phyloP scores from a whole-genome alignment of 129 eudicot genomes.

The Ambrosia artemisiifolia region DNA sequence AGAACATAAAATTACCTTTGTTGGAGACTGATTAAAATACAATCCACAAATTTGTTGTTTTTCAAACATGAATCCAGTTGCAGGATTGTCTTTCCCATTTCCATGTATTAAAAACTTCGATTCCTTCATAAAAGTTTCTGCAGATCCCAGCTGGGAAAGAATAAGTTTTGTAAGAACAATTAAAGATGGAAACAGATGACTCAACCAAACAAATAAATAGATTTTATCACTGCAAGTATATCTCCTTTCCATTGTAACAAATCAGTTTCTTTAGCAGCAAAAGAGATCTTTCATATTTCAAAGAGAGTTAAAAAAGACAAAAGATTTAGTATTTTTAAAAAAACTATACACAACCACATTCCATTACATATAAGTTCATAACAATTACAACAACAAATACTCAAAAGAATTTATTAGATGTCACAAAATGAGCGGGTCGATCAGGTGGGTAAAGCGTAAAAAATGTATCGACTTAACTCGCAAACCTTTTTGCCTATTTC shows the following conservation, averaged over 20 bases:
- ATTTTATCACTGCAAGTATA: conserved; percentile 61
- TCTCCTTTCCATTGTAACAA: conserved; percentile 93
- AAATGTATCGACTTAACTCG: not conserved
- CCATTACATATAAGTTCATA: not conserved
- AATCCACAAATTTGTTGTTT: conserved; percentile 85
- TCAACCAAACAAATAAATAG: not conserved
- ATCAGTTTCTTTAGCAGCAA: conserved; percentile 80
- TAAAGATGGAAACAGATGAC: not conserved
- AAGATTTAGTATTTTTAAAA: conserved; percentile 6
- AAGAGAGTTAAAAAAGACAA: conserved; percentile 4
- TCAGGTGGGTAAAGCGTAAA: not conserved
- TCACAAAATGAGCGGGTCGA: not conserved
- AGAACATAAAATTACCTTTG: conserved; percentile 66
- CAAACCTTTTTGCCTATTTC: not conserved
- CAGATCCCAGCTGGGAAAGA: conserved; percentile 82
- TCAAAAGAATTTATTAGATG: not conserved
- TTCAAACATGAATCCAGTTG: conserved; percentile 96
- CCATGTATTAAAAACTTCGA: conserved; percentile 78
- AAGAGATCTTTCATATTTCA: conserved; percentile 48
- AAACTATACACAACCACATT: not conserved
- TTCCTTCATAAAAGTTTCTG: conserved; percentile 73
- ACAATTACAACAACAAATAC: not conserved
- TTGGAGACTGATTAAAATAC: conserved; percentile 83
- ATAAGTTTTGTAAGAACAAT: conserved; percentile 9
- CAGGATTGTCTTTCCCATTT: conserved; percentile 84